phyloP scores from a whole-genome alignment of 495 filamentous ascomycete species.

The Aspergillus bridgeri region DNA sequence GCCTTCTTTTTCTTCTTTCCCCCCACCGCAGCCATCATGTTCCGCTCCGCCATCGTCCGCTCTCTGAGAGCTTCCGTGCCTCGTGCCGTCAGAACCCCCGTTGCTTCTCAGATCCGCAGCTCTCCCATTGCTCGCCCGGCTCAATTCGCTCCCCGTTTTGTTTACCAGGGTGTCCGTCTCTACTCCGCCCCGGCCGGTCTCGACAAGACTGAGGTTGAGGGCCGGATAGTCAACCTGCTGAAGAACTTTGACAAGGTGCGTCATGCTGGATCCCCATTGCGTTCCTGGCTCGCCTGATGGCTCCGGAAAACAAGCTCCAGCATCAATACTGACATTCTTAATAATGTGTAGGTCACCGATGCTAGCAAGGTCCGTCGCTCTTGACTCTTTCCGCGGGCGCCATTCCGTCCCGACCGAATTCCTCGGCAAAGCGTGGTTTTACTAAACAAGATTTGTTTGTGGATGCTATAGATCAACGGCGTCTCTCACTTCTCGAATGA shows the following conservation, averaged over 20 bases:
- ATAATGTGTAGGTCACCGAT: conserved; percentile 61
- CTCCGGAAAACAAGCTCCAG: conserved; percentile 10
- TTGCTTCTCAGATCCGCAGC: conserved; percentile 53
- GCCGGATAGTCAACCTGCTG: conserved; percentile 87
- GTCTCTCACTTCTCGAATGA: conserved; percentile 92
- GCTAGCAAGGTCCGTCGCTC: conserved; percentile 61
- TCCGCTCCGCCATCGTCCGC: conserved; percentile 76
- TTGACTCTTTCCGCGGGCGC: not conserved
- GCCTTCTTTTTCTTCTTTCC: conserved; percentile 13
- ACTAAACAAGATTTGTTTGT: not conserved
- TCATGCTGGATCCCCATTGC: conserved; percentile 11
- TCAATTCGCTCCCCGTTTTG: conserved; percentile 47
- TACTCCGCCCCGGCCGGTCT: conserved; percentile 82
- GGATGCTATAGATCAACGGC: conserved; percentile 61
- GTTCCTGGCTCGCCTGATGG: not conserved
- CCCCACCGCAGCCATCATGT: conserved; percentile 56
- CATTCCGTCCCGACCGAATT: not conserved
- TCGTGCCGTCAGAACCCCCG: conserved; percentile 53
- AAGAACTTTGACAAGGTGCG: conserved; percentile 96
- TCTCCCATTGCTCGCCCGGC: conserved; percentile 48
- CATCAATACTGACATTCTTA: conserved; percentile 12
- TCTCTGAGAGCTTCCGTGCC: conserved; percentile 56
- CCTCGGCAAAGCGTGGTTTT: not conserved
- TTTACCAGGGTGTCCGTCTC: conserved; percentile 63
- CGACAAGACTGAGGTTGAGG: conserved; percentile 79